Conservation (phyloP, 345 rosid genomes). For the Melaleuca quinquenervia region DNA sequence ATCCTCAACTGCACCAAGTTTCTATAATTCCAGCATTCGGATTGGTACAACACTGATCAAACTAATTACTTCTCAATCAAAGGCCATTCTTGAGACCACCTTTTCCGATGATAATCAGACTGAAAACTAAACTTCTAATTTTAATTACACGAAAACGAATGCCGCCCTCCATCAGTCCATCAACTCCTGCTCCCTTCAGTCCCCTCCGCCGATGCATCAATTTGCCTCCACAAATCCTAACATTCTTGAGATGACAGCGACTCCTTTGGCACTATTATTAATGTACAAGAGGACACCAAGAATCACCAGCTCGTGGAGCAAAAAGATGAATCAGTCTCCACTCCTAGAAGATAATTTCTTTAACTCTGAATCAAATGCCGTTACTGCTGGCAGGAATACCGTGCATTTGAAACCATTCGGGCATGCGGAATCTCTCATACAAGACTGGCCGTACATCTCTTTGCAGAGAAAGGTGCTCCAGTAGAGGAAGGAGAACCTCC, state of each 20-base stretch:
- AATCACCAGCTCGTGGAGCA: not conserved
- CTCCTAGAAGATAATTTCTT: not conserved
- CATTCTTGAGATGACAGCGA: not conserved
- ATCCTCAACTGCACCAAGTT: not conserved
- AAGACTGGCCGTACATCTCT: conserved; percentile 26
- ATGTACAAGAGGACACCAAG: not conserved
- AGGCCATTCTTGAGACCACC: not conserved
- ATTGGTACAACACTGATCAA: not conserved
- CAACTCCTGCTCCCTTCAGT: not conserved
- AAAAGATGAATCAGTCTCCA: not conserved
- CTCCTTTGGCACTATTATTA: not conserved
- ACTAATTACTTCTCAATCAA: not conserved
- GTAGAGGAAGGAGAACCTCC: conserved; percentile 32
- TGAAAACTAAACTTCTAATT: not conserved
- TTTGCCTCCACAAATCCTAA: not conserved
- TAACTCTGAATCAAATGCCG: not conserved
- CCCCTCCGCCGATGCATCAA: not conserved
- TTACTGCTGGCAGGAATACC: conserved; percentile 21
- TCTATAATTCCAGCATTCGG: not conserved
- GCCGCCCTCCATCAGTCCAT: not conserved
- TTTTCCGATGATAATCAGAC: not conserved
- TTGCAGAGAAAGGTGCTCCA: conserved; percentile 31
- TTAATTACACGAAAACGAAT: not conserved
- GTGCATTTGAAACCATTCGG: conserved; percentile 46
- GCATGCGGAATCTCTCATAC: conserved; percentile 27